These are phyloP conservation scores for Antrodiella citrinella DNA, from an alignment of 768 basidiomycete species.

Conservation along the genomic window DNA sequence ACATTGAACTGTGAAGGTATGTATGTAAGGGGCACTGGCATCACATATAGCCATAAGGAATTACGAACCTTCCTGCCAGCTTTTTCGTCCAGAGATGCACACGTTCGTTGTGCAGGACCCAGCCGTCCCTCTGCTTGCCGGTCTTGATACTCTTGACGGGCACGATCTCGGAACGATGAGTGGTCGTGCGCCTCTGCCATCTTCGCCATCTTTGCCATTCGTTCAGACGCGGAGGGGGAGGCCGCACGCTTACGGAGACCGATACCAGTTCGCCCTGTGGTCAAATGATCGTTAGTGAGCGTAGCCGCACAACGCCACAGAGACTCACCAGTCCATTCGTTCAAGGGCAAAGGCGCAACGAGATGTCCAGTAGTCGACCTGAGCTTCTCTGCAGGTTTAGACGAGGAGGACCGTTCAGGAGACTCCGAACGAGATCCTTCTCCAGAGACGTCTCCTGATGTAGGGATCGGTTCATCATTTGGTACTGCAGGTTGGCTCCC, in stretches of 20 bases:
- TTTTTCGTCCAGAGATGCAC: conserved; percentile 66
- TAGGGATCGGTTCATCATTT: background rate
- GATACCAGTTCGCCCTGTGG: conserved; percentile 70
- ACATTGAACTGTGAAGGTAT: conserved; percentile 59
- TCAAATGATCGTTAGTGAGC: background rate
- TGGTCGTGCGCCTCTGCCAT: conserved; percentile 47
- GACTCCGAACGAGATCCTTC: background rate
- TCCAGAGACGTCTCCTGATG: background rate
- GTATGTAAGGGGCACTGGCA: background rate
- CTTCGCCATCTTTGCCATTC: conserved; percentile 66
- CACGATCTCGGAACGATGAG: conserved; percentile 60
- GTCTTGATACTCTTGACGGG: conserved; percentile 68
- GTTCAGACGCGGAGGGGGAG: conserved; percentile 55
- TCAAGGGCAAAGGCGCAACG: conserved; percentile 63
- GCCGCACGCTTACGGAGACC: conserved; percentile 59
- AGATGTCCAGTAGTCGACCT: background rate
- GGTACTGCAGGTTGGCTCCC: conserved; percentile 14
- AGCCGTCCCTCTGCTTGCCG: conserved; percentile 66
- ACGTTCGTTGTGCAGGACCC: conserved; percentile 66
- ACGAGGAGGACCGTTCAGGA: background rate
- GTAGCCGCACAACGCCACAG: background rate
- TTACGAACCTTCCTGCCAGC: conserved; percentile 52
- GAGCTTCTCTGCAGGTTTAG: background rate
- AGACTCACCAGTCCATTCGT: conserved; percentile 73
- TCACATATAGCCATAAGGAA: conserved; percentile 2